Conservation (phyloP, 2,329 filamentous ascomycete genomes). For the Metarhizium robertsii region DNA sequence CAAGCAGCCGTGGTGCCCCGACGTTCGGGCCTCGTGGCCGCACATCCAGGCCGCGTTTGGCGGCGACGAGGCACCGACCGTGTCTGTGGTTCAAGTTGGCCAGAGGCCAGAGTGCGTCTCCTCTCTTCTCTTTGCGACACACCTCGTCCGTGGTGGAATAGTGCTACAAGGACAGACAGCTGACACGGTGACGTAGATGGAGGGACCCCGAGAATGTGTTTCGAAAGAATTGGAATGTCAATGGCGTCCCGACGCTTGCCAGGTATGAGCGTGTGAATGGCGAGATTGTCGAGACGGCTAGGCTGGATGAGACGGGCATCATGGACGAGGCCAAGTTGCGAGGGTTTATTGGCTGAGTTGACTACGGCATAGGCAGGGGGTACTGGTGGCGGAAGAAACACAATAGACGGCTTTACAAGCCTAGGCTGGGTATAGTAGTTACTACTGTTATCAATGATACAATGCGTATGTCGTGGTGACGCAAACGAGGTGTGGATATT, state of each 20-base stretch:
- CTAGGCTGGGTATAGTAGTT: too few relatives aligned
- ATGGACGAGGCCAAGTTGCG: conserved; percentile 1
- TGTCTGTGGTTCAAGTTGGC: conserved; percentile 25
- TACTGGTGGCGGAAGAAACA: neutral
- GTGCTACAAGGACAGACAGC: too few relatives aligned
- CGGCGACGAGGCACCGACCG: conserved; percentile 11
- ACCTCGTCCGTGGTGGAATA: too few relatives aligned
- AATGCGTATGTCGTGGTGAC: too few relatives aligned
- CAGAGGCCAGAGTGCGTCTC: conserved; percentile 22
- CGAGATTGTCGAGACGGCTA: conserved; percentile 10
- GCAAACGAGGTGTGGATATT: neutral
- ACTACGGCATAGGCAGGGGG: neutral
- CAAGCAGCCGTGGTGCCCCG: conserved; percentile 28
- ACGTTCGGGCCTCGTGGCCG: conserved; percentile 26
- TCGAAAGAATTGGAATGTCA: conserved; percentile 24
- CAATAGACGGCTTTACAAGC: neutral
- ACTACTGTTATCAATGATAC: too few relatives aligned
- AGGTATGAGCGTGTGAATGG: conserved; percentile 22
- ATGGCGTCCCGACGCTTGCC: conserved; percentile 24
- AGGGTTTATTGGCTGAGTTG: conserved; percentile 1
- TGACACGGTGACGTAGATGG: conserved; percentile 19
- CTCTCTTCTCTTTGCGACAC: neutral
- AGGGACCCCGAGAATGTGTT: conserved; percentile 21
- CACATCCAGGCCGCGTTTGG: conserved; percentile 21
- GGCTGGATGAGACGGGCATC: conserved; percentile 6